phyloP scores from a whole-genome alignment of 2,329 filamentous ascomycete species.

The Grosmannia serpens region DNA sequence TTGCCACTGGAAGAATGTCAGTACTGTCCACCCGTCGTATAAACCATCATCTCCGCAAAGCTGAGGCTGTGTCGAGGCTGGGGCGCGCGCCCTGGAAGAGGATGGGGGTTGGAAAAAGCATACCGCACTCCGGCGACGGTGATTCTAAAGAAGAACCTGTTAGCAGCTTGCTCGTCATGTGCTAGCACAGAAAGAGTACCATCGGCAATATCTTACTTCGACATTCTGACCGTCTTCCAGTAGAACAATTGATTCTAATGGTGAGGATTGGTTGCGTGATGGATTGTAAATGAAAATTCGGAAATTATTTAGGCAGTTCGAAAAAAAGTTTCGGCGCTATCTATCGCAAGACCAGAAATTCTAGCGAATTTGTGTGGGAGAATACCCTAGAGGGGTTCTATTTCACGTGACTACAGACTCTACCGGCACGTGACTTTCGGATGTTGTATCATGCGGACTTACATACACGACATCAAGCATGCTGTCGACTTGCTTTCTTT shows the following conservation, averaged over 20 bases:
- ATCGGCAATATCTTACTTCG: conserved; percentile 35
- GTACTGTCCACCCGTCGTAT: not conserved
- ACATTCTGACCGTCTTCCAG: conserved; percentile 72
- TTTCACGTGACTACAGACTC: not conserved
- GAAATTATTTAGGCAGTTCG: not conserved
- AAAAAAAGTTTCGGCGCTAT: conserved; percentile 2
- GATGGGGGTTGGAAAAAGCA: not conserved
- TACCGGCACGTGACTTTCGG: not conserved
- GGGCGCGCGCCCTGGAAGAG: not conserved
- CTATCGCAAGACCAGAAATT: not conserved
- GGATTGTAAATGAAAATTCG: not conserved
- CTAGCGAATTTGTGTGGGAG: not conserved
- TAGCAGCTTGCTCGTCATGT: conserved; percentile 22
- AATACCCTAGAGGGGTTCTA: conserved; percentile 2
- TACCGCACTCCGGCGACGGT: conserved; percentile 24
- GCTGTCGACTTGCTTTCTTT: too few relatives aligned
- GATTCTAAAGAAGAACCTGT: conserved; percentile 14
- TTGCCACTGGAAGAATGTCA: conserved; percentile 47
- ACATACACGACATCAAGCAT: not conserved
- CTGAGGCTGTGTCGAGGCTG: not conserved
- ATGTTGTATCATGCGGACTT: not conserved
- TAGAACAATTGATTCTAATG: conserved; percentile 16
- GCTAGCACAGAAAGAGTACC: not conserved
- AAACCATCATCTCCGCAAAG: not conserved
- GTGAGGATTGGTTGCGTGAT: conserved; percentile 16